Conservation (phyloP, 257 asterid genomes). For the Hygrophila difformis region DNA sequence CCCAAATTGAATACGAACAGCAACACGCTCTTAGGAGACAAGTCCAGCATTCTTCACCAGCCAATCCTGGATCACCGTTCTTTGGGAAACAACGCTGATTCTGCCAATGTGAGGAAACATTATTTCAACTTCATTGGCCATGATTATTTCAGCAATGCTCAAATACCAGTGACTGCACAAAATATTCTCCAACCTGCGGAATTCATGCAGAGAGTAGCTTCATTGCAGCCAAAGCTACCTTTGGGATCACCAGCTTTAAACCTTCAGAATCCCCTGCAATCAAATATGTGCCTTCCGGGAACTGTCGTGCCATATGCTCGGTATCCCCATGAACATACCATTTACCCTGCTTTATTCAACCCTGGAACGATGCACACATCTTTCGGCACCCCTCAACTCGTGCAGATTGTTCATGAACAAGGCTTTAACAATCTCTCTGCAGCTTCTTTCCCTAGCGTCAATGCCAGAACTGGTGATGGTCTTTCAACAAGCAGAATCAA, state of each 20-base stretch:
- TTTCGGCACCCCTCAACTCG: conserved; percentile 17
- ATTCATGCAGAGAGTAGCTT: conserved; percentile 22
- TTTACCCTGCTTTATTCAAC: conserved; percentile 10
- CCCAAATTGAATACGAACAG: conserved; percentile 31
- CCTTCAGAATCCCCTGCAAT: conserved; percentile 24
- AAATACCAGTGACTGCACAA: conserved; percentile 22
- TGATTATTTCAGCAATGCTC: conserved; percentile 14
- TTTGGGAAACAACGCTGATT: conserved; percentile 16
- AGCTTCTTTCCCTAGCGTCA: conserved; percentile 12
- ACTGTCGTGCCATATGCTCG: conserved; percentile 17
- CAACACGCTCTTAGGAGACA: conserved; percentile 9
- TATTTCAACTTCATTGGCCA: conserved; percentile 25
- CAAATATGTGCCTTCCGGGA: conserved; percentile 6
- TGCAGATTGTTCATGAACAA: conserved; percentile 21
- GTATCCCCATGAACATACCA: background rate
- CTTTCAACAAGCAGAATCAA: conserved; percentile 19
- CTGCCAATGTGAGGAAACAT: conserved; percentile 11
- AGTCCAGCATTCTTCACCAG: conserved; percentile 15
- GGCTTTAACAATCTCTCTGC: conserved; percentile 9
- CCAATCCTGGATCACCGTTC: conserved; percentile 9
- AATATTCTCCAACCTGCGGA: conserved; percentile 24
- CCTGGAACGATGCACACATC: conserved; percentile 12
- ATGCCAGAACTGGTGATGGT: conserved; percentile 17
- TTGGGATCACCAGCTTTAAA: conserved; percentile 22
- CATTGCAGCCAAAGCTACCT: conserved; percentile 28